Evolutionary conservation across 1,139 yeast genomes (phyloP), one percentile per base, ranked within the genome.

Genomic region (Barnettozyma hawaiiensis): DNA sequence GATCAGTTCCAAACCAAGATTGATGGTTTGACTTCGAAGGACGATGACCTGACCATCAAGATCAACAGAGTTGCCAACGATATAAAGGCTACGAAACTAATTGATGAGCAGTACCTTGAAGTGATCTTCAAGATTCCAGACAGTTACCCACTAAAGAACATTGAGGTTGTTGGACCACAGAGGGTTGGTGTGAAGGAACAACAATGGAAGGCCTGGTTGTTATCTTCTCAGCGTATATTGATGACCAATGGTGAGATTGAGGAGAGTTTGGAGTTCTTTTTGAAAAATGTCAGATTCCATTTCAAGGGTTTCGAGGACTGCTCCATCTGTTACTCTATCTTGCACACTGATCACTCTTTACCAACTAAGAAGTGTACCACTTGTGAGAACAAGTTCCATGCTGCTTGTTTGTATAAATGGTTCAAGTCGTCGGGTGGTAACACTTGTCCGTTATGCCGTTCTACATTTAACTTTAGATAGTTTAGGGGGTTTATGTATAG

Each of bases 341-440:
- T 89, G 50, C 96, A 90, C 58, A 71, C 71, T 11, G 97, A 90
- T 58, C 85, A 85, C 57, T 83, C 96, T 4, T 72, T 92, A 47
- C 98, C 99, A 5, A 78, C 87, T 29, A 90, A 89, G 65, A 75
- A 75, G 6, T 92, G 99, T 65, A 71, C 83, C 12, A 89, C 96
- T 0, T 92, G 99, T 71, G 79, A 79, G 57, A 90, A 94, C 68
- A 86, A 84, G 63, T 92, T 90, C 71, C 99, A 92, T 62, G 83
- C 96, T n/a, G 96, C 94, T 10, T 92, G 99, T 71, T 71, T 92
- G 44, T 90, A 87, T 70, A 85, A 90, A 62, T 92, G 99, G 99
- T 92, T 92, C 66, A 86, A 87, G 69, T 87, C 95, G 54, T 86
- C 96, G 15, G 94, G 94, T 36, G 76, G 85, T 44, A 83, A 87